Conservation (phyloP, 2,329 filamentous ascomycete genomes). For the Nemania abortiva region DNA sequence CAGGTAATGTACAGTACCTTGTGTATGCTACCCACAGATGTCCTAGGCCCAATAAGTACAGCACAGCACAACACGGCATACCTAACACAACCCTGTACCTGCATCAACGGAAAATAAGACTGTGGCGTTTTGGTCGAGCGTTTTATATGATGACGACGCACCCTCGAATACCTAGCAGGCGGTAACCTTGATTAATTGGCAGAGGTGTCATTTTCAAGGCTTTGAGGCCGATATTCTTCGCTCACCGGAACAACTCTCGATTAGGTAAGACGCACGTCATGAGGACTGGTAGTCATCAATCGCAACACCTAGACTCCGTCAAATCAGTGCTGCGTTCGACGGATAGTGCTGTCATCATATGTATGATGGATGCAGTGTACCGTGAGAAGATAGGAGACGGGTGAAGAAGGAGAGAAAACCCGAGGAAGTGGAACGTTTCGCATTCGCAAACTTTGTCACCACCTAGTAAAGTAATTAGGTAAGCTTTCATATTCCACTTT, state of each 20-base stretch:
- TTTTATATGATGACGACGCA: not conserved
- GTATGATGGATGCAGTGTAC: not conserved
- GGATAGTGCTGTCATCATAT: not conserved
- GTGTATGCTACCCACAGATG: too few species aligned
- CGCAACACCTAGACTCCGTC: not conserved
- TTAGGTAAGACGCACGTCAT: not conserved
- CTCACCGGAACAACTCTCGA: not conserved
- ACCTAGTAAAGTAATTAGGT: not conserved
- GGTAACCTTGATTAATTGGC: not conserved
- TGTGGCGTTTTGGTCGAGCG: not conserved
- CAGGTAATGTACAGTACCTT: not conserved
- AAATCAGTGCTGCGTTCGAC: not conserved
- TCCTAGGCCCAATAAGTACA: too few species aligned
- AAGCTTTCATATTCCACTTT: not conserved
- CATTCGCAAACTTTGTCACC: not conserved
- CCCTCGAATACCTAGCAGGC: not conserved
- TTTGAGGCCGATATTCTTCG: not conserved
- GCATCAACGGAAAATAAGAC: not conserved
- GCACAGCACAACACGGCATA: not conserved
- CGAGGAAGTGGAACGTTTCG: not conserved
- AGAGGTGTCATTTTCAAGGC: not conserved
- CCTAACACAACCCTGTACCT: conserved; percentile 1
- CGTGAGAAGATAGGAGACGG: not conserved
- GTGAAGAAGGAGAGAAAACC: not conserved
- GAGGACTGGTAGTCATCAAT: not conserved